Evolutionary conservation across 2,329 filamentous ascomycete species (phyloP), one percentile per base, ranked within the genome.

Genomic region (Xylariales sp.): DNA sequence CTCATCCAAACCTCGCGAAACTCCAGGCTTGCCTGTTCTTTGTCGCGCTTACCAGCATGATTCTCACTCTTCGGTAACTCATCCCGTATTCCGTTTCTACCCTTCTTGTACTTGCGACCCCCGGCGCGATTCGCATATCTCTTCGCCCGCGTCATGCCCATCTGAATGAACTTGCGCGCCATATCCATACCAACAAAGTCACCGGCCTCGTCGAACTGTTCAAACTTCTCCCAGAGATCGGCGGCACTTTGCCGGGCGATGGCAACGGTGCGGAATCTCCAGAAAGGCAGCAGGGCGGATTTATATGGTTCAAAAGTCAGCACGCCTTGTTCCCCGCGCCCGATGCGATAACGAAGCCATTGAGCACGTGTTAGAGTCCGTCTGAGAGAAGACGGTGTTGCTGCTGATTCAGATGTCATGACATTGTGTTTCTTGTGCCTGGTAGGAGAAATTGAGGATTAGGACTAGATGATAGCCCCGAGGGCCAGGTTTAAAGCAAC

Each of bases 111-210:
- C 73, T 89, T 90, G 32, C 83, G 81, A 0, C 87, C 88, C 0
- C 86, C 81, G 39, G 81, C 80, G 60, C 84, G 80, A 68, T 89
- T 89, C 16, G 86, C 86, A 78, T 89, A 89, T 66, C 87, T 77
- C 71, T 84, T 87, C 1, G 87, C 84, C 16, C 88, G 77, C 23
- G 88, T 90, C 86, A 89, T 89, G 1, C 88, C 84, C 88, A 90
- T 90, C 75, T 90, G 87, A 6, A 90, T 81, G 71, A 89, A 90
- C 73, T 90, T 90, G 32, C 87, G 80, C 18, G 83, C 78, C 87
- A 90, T 90, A 64, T 90, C 88, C 81, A 89, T 89, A 10, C 89
- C 88, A 0, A 90, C 85, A 64, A 90, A 88, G 74, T 90, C 88
- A 3, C 78, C 79, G 6, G 80, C 72, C 1, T 75, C 73, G n/a